phyloP scores from a whole-genome alignment of 768 basidiomycete genomes.

The Lentinula lateritia region DNA sequence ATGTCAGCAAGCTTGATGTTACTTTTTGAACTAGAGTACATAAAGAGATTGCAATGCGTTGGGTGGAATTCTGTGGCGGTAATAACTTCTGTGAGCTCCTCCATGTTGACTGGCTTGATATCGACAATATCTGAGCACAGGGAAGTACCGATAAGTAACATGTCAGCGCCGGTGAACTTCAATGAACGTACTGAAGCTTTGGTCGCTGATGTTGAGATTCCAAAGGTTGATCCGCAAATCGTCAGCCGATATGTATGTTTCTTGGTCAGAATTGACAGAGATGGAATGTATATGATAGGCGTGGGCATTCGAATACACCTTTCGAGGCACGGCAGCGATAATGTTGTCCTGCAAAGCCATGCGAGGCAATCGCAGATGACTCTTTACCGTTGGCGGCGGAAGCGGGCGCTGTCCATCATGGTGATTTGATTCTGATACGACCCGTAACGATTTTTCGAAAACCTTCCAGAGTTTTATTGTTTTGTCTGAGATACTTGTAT shows the following conservation, averaged over 20 bases:
- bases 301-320: conserved; percentile 98
- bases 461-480: conserved; percentile 99
- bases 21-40: conserved; percentile 99
- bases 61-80: conserved; percentile 99
- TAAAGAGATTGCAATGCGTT: conserved; percentile 94
- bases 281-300: conserved; percentile 99
- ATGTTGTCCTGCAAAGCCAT: conserved; percentile 96
- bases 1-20: conserved; percentile 99
- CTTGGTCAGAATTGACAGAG: conserved; percentile 98
- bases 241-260: conserved; percentile 99
- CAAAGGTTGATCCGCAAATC: conserved; percentile 96
- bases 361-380: conserved; percentile 79
- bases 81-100: conserved; percentile 98
- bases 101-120: conserved; percentile 99
- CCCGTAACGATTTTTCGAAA: conserved; percentile 95
- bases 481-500: conserved; percentile 62
- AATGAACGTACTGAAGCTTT: conserved; percentile 87
- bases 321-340: conserved; percentile 96
- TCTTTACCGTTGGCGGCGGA: conserved; percentile 51
- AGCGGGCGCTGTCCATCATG: conserved; percentile 70
- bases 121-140: conserved; percentile 87
- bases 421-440: conserved; percentile 96
- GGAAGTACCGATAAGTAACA: not conserved
- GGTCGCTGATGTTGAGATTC: conserved; percentile 98
- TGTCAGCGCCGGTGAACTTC: not conserved